A percentile compares a stretch with the other conserved stretches of the same genome.
Evolutionary conservation across 2,329 filamentous ascomycete genomes (phyloP).

Genomic region (Gaeumannomyces sp.): DNA sequence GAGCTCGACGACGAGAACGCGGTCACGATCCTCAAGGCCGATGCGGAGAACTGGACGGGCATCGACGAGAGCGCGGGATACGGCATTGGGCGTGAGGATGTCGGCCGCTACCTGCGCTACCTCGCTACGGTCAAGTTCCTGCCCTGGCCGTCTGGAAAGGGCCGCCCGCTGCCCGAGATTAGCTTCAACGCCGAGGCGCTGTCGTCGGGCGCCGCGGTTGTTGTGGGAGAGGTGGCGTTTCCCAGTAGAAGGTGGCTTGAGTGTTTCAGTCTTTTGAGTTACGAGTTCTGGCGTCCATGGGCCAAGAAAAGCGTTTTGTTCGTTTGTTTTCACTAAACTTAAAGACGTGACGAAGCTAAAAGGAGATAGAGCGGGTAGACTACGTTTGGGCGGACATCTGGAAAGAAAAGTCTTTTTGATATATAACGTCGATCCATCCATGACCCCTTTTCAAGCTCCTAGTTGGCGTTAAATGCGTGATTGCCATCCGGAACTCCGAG

Average conservation of each 20-base stretch:
- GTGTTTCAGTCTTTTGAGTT: neutral
- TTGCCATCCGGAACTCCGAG: too few relatives aligned
- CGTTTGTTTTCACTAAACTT: too few relatives aligned
- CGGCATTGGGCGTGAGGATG: conserved; percentile 54
- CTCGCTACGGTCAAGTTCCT: conserved; percentile 59
- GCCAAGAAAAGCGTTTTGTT: neutral
- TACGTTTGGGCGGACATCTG: too few relatives aligned
- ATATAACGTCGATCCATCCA: too few relatives aligned
- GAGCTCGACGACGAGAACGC: conserved; percentile 71
- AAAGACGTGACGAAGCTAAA: too few relatives aligned
- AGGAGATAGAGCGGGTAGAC: too few relatives aligned
- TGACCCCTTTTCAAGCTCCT: too few relatives aligned
- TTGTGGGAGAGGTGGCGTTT: conserved; percentile 7
- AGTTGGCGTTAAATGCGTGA: too few relatives aligned
- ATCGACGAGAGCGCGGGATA: conserved; percentile 32
- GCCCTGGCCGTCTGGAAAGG: conserved; percentile 32
- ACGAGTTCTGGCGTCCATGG: neutral
- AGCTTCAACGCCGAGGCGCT: conserved; percentile 5
- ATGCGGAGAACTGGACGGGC: conserved; percentile 53
- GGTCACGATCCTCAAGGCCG: conserved; percentile 54
- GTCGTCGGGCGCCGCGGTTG: conserved; percentile 3
- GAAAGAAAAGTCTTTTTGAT: too few relatives aligned
- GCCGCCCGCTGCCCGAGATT: conserved; percentile 26
- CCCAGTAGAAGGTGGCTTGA: neutral
- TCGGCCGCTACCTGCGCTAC: conserved; percentile 60